Percentiles rank a stretch among this genome's conserved stretches.
Conservation (phyloP, 306 rosid genomes). For the Lithocarpus polystachyus region DNA sequence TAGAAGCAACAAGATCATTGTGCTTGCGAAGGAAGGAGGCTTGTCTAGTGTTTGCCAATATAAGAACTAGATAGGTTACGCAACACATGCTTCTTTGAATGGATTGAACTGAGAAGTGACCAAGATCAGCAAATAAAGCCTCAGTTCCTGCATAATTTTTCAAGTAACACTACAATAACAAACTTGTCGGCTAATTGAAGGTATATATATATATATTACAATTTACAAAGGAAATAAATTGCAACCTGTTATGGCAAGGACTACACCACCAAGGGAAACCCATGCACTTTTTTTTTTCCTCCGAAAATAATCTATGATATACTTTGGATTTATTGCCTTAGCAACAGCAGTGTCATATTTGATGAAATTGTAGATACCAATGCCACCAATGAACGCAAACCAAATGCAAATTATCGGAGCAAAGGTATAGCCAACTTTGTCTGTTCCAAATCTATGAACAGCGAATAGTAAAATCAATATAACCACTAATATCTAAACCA, state of each 20-base stretch:
- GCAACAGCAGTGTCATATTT: slow-evolving; percentile 21
- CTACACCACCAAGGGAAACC: slow-evolving; percentile 45
- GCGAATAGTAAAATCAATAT: slow-evolving; percentile 32
- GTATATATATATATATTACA: not conserved
- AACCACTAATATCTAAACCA: slow-evolving; percentile 39
- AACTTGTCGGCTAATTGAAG: too few relatives aligned
- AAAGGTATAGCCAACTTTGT: slow-evolving; percentile 44
- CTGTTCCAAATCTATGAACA: slow-evolving; percentile 44
- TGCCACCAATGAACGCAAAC: slow-evolving; percentile 27
- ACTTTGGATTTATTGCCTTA: slow-evolving; percentile 37
- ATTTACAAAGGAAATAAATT: not conserved
- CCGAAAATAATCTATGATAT: slow-evolving; percentile 28
- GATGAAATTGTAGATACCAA: slow-evolving; percentile 39
- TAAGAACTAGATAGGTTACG: slow-evolving; percentile 12
- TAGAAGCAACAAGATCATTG: not conserved
- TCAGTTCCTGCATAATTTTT: slow-evolving; percentile 11
- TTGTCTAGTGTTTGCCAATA: slow-evolving; percentile 19
- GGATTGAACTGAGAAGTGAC: slow-evolving; percentile 20
- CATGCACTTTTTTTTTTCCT: slow-evolving; percentile 43
- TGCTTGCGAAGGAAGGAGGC: slow-evolving; percentile 25
- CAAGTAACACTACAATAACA: not conserved
- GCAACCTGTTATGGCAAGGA: slow-evolving; percentile 41
- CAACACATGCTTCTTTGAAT: slow-evolving; percentile 24
- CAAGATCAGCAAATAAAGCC: slow-evolving; percentile 30
- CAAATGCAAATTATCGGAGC: slow-evolving; percentile 43